Evolutionary conservation across 352 stramenopile genomes (phyloP), one percentile per base, ranked within the genome.

Genomic region (Globisporangium orthogonon): DNA sequence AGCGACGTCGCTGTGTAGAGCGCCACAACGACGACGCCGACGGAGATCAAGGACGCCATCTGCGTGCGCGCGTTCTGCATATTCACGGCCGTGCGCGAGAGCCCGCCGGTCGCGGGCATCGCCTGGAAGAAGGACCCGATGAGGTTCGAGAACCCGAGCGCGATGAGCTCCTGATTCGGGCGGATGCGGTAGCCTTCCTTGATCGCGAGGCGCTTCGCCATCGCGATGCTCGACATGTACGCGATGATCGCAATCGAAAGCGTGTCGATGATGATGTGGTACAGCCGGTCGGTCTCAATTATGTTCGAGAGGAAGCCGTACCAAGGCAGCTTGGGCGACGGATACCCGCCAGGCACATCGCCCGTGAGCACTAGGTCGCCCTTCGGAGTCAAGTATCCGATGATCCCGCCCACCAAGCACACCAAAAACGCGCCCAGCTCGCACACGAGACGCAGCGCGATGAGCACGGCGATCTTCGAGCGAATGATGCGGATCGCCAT

Each of bases 221-320:
- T 94, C 3, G 85, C 83, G 67, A 96, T 86, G 47, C 78, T 92
- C 49, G 93, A 83, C 78, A 97, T 94, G 76, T 94, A 97, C n/a
- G 78, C 81, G 23, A 97, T 81, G 65, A 97, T 74, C 7, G 70
- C 71, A 60, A 95, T 96, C 31, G 72, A 77, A 4, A 95, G 57
- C 33, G 84, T 79, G 41, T 88, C 65, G 49, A 89, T 64, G 41
- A 88, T 69, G 44, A 96, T 72, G 46, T 84, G 62, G 23, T 68
- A 70, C 45, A 90, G 60, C 2, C 70, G 64, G 61, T 83, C 69
- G 5, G 73, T 60, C 28, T 82, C 65, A 49, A 86, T 83, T 6
- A 78, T 30, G 7, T 67, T 68, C 13, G 64, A 65, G 2, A 74
- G 54, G 17, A 86, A 66, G 2, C 71, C 73, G 69, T 88, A 74